phyloP scores from a whole-genome alignment of 306 rosid species.

The Fragaria ananassa region DNA sequence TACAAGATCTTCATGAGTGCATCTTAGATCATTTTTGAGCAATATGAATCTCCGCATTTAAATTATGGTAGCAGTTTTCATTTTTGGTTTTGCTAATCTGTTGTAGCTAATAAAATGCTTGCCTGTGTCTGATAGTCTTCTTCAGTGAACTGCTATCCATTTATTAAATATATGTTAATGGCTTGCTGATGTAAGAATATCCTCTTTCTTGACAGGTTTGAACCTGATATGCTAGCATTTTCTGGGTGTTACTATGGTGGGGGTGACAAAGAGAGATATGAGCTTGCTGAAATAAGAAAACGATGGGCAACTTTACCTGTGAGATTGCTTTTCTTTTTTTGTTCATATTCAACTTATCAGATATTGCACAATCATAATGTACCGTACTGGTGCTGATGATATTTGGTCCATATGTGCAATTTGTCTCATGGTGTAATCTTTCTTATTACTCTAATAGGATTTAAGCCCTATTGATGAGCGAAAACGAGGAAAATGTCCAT shows the following conservation, averaged over 20 bases:
- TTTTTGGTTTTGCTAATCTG: slow-evolving; percentile 1
- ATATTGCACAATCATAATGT: not conserved
- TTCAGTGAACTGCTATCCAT: not conserved
- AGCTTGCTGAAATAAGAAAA: slow-evolving; percentile 93
- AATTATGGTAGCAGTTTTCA: not conserved
- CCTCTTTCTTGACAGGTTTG: slow-evolving; percentile 70
- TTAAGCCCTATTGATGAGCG: slow-evolving; percentile 82
- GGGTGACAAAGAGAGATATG: slow-evolving; percentile 87
- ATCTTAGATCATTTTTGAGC: not conserved
- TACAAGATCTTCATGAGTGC: not conserved
- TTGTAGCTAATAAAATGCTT: not conserved
- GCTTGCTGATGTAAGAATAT: slow-evolving; percentile 21
- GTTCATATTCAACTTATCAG: slow-evolving; percentile 6
- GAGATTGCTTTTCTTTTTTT: slow-evolving; percentile 40
- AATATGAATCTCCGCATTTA: not conserved
- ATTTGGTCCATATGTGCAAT: slow-evolving; percentile 10
- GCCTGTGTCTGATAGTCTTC: not conserved
- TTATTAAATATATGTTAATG: not conserved
- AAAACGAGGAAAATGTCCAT: slow-evolving; percentile 97
- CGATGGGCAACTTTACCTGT: slow-evolving; percentile 98
- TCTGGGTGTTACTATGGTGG: slow-evolving; percentile 99
- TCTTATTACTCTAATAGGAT: slow-evolving; percentile 48
- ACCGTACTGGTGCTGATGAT: not conserved
- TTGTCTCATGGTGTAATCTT: slow-evolving; percentile 21
- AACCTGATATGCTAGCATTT: slow-evolving; percentile 99